Percentiles rank a stretch among this genome's conserved stretches.
These are phyloP conservation scores for Neopestalotiopsis rosae DNA, from an alignment of 2,329 filamentous ascomycete genomes.

Conservation along the genomic window DNA sequence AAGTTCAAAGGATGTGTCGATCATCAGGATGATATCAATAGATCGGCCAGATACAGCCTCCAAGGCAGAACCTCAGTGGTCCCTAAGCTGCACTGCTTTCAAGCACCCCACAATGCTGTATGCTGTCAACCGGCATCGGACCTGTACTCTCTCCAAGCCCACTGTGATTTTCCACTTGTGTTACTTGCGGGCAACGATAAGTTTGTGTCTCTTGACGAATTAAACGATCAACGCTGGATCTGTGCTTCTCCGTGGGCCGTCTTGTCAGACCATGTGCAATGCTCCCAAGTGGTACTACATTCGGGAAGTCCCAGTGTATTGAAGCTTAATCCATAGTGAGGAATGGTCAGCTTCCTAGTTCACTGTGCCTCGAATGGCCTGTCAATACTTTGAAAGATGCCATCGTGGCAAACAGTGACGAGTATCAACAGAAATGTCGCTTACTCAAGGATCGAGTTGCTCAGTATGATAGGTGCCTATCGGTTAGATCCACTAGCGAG, in stretches of 20 bases:
- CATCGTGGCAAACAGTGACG: not conserved
- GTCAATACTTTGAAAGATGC: too few species aligned
- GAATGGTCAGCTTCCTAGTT: not conserved
- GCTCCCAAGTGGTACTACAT: not conserved
- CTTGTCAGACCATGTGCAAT: not conserved
- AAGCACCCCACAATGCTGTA: constrained; percentile 27
- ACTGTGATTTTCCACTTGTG: constrained; percentile 19
- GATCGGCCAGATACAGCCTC: constrained; percentile 21
- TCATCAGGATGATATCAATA: not conserved
- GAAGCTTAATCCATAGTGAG: not conserved
- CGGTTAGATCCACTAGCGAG: not conserved
- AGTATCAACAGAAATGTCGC: not conserved
- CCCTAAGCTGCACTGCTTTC: constrained; percentile 21
- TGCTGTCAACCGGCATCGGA: constrained; percentile 32
- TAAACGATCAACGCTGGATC: not conserved
- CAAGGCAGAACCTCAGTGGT: constrained; percentile 11
- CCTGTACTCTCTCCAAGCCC: not conserved
- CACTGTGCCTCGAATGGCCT: too few species aligned
- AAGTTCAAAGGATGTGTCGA: not conserved
- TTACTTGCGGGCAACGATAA: constrained; percentile 18
- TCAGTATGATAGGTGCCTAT: not conserved
- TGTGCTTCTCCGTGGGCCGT: not conserved
- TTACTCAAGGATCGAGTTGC: not conserved
- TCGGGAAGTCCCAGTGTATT: not conserved
- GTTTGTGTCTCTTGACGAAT: not conserved